Evolutionary conservation across 257 asterid species (phyloP).

Genomic region (Jacaranda mimosifolia): DNA sequence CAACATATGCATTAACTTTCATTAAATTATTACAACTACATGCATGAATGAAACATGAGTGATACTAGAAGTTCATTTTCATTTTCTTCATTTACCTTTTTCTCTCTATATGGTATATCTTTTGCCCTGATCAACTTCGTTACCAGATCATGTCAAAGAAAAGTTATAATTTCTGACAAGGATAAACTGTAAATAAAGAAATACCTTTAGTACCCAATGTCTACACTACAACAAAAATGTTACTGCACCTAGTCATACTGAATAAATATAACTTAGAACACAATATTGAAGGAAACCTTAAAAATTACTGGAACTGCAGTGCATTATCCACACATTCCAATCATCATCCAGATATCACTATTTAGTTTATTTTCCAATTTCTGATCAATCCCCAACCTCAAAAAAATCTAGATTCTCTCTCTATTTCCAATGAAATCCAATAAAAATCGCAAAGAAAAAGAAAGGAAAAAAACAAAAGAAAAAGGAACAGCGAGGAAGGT

Average conservation of each 20-base stretch:
- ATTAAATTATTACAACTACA: too few species aligned
- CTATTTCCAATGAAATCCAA: background rate
- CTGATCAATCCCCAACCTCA: constrained; percentile 8
- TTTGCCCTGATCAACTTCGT: too few species aligned
- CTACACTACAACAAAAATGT: background rate
- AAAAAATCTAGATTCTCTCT: background rate
- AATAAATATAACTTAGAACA: background rate
- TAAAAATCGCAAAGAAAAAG: background rate
- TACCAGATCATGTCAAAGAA: too few species aligned
- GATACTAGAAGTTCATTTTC: too few species aligned
- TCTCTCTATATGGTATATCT: too few species aligned
- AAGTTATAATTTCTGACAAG: background rate
- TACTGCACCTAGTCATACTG: background rate
- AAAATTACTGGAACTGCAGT: background rate
- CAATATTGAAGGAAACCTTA: background rate
- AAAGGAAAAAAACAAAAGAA: background rate
- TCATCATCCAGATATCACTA: background rate
- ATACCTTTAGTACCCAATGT: background rate
- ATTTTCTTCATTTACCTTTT: too few species aligned
- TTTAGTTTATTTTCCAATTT: background rate
- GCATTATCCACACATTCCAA: background rate
- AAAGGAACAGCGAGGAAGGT: constrained; percentile 3
- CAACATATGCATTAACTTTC: too few species aligned
- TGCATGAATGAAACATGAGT: too few species aligned
- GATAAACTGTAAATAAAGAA: too few species aligned